Evolutionary conservation across 768 basidiomycete species (phyloP).

Genomic region (Boletus subparvulus): DNA sequence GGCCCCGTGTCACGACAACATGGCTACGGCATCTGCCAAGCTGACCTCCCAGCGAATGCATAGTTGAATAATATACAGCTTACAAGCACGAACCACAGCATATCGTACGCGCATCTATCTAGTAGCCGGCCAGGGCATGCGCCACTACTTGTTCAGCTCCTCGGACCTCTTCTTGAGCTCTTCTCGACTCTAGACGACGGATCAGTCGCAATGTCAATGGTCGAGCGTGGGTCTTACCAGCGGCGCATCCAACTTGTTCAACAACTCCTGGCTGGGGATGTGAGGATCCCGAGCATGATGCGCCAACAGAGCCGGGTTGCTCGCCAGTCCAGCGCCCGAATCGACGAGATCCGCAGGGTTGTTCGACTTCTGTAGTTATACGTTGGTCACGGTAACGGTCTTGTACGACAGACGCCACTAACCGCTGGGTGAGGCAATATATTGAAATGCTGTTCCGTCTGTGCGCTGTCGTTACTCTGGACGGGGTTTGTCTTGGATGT

Average conservation of each 20-base stretch:
- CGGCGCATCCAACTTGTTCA: constrained; percentile 48
- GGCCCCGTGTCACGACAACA: too few relatives aligned
- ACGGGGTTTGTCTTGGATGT: constrained; percentile 7
- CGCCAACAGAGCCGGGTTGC: constrained; percentile 41
- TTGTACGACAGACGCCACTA: constrained; percentile 14
- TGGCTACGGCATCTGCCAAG: too few relatives aligned
- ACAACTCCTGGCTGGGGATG: constrained; percentile 44
- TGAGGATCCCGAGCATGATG: constrained; percentile 54
- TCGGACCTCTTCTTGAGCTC: constrained; percentile 47
- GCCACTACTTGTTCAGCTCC: constrained; percentile 42
- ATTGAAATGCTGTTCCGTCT: constrained; percentile 42
- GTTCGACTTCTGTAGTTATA: constrained; percentile 49
- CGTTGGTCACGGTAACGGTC: neutral
- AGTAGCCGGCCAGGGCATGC: neutral
- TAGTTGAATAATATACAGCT: neutral
- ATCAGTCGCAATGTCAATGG: neutral
- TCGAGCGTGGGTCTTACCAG: constrained; percentile 35
- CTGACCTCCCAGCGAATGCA: neutral
- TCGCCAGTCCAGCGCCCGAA: constrained; percentile 36
- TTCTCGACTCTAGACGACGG: constrained; percentile 43
- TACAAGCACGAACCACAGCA: neutral
- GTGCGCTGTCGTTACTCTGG: neutral
- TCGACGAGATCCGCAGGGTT: constrained; percentile 53
- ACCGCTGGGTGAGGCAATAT: constrained; percentile 68
- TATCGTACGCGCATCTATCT: too few relatives aligned